These are phyloP conservation scores for Sugiyamaella grinbergsii DNA, from an alignment of 1,139 yeast species.

Conservation along the genomic window DNA sequence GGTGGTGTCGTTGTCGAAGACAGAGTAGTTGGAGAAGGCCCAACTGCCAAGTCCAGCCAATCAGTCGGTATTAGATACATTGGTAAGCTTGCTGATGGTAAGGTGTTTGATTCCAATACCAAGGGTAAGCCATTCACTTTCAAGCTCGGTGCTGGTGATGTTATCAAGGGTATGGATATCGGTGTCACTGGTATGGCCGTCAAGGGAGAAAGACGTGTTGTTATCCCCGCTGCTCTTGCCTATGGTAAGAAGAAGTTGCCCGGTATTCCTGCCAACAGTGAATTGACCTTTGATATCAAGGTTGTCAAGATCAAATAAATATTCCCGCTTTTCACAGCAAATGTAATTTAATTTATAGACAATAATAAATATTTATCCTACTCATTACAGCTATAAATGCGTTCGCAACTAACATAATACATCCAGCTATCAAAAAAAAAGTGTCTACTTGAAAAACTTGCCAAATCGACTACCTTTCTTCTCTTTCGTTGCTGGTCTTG, in stretches of 20 bases:
- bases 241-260: slow-evolving; percentile 94
- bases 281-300: slow-evolving; percentile 93
- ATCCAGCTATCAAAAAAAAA: too few species aligned
- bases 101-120: slow-evolving; percentile 95
- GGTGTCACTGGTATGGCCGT: slow-evolving; percentile 99
- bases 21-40: slow-evolving; percentile 85
- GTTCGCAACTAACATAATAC: too few species aligned
- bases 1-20: slow-evolving; percentile 96
- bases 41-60: slow-evolving; percentile 83
- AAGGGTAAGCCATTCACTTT: slow-evolving; percentile 94
- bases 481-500: slow-evolving; percentile 24
- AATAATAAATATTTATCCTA: background rate
- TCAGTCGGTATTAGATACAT: slow-evolving; percentile 96
- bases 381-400: too few species aligned
- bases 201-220: slow-evolving; percentile 98
- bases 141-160: slow-evolving; percentile 94
- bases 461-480: slow-evolving; percentile 28
- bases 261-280: slow-evolving; percentile 96
- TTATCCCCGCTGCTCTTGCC: slow-evolving; percentile 94
- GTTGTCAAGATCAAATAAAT: slow-evolving; percentile 80
- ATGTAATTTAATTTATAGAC: slow-evolving; percentile 16
- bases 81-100: slow-evolving; percentile 95
- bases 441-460: slow-evolving; percentile 27
- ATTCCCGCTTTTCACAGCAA: slow-evolving; percentile 12
- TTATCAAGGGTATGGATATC: slow-evolving; percentile 97